Conservation (phyloP, 2,329 filamentous ascomycete species). For the Cladosporium sp. region DNA sequence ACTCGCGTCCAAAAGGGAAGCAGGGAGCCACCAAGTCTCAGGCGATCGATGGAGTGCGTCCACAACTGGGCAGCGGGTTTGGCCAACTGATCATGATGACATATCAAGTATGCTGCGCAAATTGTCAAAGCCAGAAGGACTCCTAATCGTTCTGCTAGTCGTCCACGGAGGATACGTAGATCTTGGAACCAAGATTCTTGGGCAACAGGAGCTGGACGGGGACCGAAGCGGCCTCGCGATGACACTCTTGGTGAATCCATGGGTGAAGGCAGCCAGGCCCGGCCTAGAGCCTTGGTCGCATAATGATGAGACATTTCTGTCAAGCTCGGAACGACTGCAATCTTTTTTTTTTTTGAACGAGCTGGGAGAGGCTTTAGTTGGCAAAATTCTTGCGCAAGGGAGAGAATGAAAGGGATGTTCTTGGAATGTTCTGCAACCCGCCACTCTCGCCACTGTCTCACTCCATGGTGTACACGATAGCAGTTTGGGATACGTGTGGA, state of each 20-base stretch:
- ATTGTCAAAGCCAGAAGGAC: background rate
- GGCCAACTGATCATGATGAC: background rate
- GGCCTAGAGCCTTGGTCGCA: slow-evolving; percentile 12
- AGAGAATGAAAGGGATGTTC: background rate
- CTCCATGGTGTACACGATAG: too few species aligned
- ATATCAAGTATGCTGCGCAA: background rate
- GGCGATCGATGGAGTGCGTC: background rate
- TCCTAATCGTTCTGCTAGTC: slow-evolving; percentile 4
- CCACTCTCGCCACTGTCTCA: too few species aligned
- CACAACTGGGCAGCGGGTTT: background rate
- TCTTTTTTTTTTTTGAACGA: background rate
- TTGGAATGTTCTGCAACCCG: background rate
- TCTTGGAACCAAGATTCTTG: background rate
- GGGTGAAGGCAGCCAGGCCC: slow-evolving; percentile 12
- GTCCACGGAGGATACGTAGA: slow-evolving; percentile 8
- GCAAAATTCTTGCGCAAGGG: background rate
- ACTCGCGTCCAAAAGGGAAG: background rate
- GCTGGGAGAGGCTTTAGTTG: background rate
- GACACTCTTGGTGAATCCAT: background rate
- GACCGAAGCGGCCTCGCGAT: slow-evolving; percentile 6
- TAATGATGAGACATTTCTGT: slow-evolving; percentile 10
- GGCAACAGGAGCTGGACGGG: background rate
- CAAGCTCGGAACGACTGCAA: too few species aligned
- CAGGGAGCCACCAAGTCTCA: background rate
- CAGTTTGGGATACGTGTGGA: too few species aligned